Conservation (phyloP, 345 rosid genomes). For the Excoecaria cochinchinensis region DNA sequence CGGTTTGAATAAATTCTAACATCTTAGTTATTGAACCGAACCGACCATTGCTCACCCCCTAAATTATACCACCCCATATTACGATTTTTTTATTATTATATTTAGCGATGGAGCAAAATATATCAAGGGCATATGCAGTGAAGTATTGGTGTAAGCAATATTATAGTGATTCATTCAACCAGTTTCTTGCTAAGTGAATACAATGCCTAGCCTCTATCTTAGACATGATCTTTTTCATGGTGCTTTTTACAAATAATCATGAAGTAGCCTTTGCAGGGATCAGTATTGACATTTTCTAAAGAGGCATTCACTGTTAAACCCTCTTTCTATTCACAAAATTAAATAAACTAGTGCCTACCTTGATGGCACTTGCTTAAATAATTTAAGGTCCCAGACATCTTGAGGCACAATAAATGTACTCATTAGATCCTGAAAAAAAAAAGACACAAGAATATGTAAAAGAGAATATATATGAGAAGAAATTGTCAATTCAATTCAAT, state of each 20-base stretch:
- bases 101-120: not conserved
- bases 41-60: too few species aligned
- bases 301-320: not conserved
- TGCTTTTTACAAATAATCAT: not conserved
- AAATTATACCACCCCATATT: not conserved
- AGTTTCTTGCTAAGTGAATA: not conserved
- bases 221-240: not conserved
- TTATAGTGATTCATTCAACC: not conserved
- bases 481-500: slow-evolving; percentile 2
- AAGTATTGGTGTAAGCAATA: not conserved
- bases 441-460: slow-evolving; percentile 8
- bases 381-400: slow-evolving; percentile 83
- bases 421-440: slow-evolving; percentile 49
- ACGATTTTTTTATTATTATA: not conserved
- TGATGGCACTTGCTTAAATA: slow-evolving; percentile 68
- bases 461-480: not conserved
- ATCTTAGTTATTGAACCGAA: too few species aligned
- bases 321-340: not conserved
- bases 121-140: not conserved
- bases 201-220: not conserved
- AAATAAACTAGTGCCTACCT: slow-evolving; percentile 42
- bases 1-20: too few species aligned
- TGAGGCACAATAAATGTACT: slow-evolving; percentile 59
- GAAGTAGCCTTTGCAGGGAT: not conserved
- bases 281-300: not conserved